Conservation (phyloP, 1,284 basidiomycete species). For the Cystobasidiaceae sp. region DNA sequence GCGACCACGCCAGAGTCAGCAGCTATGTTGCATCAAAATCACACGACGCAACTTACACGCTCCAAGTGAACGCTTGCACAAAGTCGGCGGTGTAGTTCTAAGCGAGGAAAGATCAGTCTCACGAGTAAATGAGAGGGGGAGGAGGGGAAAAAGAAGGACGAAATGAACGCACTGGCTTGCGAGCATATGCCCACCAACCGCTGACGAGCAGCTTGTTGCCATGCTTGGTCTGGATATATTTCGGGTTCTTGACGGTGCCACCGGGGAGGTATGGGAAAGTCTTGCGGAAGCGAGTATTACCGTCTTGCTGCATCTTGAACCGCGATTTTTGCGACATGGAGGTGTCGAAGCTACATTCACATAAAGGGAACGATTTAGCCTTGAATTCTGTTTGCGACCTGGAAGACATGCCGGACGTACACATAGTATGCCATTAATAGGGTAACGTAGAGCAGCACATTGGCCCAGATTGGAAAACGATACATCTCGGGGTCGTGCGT, state of each 20-base stretch:
- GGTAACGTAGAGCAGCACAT: slow-evolving; percentile 66
- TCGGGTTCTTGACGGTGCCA: slow-evolving; percentile 78
- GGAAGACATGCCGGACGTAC: slow-evolving; percentile 50
- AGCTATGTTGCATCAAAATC: not conserved
- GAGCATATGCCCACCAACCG: slow-evolving; percentile 83
- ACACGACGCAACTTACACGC: slow-evolving; percentile 29
- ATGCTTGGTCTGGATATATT: slow-evolving; percentile 87
- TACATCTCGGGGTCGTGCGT: slow-evolving; percentile 85
- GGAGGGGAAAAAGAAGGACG: not conserved
- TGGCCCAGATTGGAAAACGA: slow-evolving; percentile 71
- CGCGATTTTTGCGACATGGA: slow-evolving; percentile 95
- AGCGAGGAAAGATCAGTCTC: not conserved
- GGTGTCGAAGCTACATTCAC: slow-evolving; percentile 68
- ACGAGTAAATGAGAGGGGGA: not conserved
- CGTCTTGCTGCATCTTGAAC: slow-evolving; percentile 90
- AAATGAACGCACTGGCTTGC: slow-evolving; percentile 65
- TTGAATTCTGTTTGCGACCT: not conserved
- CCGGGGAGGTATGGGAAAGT: slow-evolving; percentile 93
- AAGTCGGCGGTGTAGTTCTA: slow-evolving; percentile 49
- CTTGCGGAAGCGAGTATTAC: slow-evolving; percentile 74
- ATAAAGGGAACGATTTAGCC: slow-evolving; percentile 27
- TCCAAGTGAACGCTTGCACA: slow-evolving; percentile 35
- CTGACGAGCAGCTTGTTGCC: slow-evolving; percentile 64
- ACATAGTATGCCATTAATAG: slow-evolving; percentile 79
- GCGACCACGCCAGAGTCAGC: not conserved